Evolutionary conservation across 2,329 filamentous ascomycete species (phyloP).

Genomic region (Fusarium luffae): DNA sequence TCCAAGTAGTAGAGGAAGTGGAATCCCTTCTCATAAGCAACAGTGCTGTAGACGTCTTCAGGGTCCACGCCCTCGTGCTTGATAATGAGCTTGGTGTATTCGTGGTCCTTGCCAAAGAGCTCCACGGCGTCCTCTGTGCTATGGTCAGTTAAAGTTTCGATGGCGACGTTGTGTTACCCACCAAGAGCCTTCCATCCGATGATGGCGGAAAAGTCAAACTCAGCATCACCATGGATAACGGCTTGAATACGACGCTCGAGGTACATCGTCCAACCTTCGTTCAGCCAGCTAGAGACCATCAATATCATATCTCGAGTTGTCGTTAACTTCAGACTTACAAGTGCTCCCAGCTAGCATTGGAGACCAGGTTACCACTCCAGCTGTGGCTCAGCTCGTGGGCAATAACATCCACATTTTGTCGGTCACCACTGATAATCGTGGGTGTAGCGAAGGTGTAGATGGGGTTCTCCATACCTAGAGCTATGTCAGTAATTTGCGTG

Average conservation of each 20-base stretch:
- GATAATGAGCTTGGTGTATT: constrained; percentile 91
- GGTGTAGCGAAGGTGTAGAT: constrained; percentile 96
- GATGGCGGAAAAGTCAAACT: constrained; percentile 94
- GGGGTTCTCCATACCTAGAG: constrained; percentile 84
- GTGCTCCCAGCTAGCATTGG: constrained; percentile 83
- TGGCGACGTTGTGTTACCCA: constrained; percentile 47
- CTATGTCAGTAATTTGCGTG: constrained; percentile 1
- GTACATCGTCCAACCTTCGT: constrained; percentile 93
- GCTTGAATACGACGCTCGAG: constrained; percentile 87
- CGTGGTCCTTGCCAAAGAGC: constrained; percentile 82
- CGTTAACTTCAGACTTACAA: constrained; percentile 61
- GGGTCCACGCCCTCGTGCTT: constrained; percentile 91
- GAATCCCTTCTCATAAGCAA: constrained; percentile 98
- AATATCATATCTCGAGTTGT: background rate
- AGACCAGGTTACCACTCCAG: constrained; percentile 91
- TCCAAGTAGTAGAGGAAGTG: constrained; percentile 94
- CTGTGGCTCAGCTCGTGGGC: constrained; percentile 82
- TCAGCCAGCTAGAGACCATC: constrained; percentile 65
- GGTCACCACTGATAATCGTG: constrained; percentile 89
- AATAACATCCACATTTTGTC: constrained; percentile 95
- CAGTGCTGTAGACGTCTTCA: constrained; percentile 91
- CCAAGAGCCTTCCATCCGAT: constrained; percentile 92
- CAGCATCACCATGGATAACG: constrained; percentile 80
- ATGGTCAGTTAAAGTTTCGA: constrained; percentile 18
- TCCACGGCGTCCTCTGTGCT: constrained; percentile 77